Conservation (phyloP, 768 basidiomycete species). For the Russula olivacea region DNA sequence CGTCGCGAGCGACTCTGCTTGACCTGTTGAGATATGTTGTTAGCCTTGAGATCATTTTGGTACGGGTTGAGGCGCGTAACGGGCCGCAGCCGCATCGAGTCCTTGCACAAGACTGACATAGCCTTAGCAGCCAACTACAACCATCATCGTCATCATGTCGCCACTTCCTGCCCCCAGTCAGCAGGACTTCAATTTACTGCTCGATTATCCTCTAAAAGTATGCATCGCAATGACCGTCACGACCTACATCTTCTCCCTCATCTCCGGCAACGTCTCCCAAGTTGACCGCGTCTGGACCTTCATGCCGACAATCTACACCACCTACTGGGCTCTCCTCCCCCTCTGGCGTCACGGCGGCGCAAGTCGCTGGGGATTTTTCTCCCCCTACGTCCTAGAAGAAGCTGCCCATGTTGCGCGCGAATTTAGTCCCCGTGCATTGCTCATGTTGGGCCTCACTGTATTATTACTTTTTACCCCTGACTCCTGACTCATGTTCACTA, state of each 20-base stretch:
- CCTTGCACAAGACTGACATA: no score
- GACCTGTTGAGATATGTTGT: constrained; percentile 37
- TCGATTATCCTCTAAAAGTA: constrained; percentile 56
- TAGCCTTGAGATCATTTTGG: constrained; percentile 27
- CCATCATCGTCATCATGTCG: neutral
- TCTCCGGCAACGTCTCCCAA: constrained; percentile 78
- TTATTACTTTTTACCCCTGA: neutral
- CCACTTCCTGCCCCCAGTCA: neutral
- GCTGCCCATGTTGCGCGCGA: constrained; percentile 36
- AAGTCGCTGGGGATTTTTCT: constrained; percentile 38
- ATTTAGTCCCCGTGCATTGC: constrained; percentile 62
- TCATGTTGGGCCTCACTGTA: constrained; percentile 65
- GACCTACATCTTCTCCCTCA: constrained; percentile 54
- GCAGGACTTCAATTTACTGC: neutral
- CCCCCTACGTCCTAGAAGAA: constrained; percentile 51
- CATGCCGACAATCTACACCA: constrained; percentile 74
- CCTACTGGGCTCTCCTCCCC: constrained; percentile 76
- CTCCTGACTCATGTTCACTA: neutral
- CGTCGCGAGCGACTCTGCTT: constrained; percentile 37
- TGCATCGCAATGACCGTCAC: constrained; percentile 43
- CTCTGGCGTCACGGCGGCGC: constrained; percentile 36
- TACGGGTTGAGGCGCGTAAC: no score
- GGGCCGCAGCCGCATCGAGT: no score
- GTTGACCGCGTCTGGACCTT: constrained; percentile 78
- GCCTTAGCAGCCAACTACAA: neutral